Evolutionary conservation across 179 eudicot species (phyloP).

Genomic region (Spergularia azorica): DNA sequence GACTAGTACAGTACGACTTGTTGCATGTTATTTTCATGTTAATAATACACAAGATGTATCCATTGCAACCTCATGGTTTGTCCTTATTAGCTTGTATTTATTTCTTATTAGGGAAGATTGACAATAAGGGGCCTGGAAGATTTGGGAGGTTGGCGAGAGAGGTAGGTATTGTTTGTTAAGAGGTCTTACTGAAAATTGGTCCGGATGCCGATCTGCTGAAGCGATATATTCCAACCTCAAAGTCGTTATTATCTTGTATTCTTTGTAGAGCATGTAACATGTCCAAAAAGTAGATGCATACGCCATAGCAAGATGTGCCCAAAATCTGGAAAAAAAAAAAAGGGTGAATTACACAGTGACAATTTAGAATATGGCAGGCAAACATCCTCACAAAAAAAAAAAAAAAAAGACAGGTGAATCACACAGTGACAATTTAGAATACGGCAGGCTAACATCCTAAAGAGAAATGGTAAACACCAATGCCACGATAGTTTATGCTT

Average conservation of each 20-base stretch:
- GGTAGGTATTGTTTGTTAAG: background rate
- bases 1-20: background rate
- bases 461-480: background rate
- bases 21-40: background rate
- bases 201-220: slow-evolving; percentile 70
- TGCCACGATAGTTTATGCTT: background rate
- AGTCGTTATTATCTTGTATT: slow-evolving; percentile 61
- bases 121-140: background rate
- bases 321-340: slow-evolving; percentile 49
- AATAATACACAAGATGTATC: background rate
- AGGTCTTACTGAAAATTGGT: slow-evolving; percentile 92
- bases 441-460: background rate
- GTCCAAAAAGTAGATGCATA: slow-evolving; percentile 87
- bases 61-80: background rate
- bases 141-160: background rate
- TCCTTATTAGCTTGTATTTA: background rate
- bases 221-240: slow-evolving; percentile 78
- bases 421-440: background rate
- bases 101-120: background rate
- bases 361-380: background rate
- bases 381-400: background rate
- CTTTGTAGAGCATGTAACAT: slow-evolving; percentile 65
- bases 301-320: slow-evolving; percentile 75
- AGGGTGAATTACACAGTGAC: background rate
- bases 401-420: background rate